Conservation (phyloP, 352 stramenopile species). For the Pythium scleroteichum region DNA sequence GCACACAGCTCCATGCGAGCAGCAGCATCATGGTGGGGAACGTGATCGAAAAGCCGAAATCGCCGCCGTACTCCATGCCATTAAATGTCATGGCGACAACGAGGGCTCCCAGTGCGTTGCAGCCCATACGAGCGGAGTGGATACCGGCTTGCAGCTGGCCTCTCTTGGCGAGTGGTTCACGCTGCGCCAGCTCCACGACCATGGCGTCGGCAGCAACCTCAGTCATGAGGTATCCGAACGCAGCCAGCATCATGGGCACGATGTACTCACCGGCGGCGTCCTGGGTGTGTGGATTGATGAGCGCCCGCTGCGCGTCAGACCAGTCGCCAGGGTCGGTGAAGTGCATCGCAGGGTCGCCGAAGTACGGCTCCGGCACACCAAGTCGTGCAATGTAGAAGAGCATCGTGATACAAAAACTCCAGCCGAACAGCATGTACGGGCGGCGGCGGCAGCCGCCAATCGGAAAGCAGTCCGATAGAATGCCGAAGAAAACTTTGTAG, state of each 20-base stretch:
- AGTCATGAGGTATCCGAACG: constrained; percentile 61
- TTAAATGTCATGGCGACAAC: constrained; percentile 41
- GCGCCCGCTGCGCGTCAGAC: constrained; percentile 3
- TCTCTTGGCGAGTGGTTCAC: constrained; percentile 46
- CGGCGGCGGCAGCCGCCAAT: constrained; percentile 30
- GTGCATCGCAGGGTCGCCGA: constrained; percentile 15
- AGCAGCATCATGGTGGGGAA: constrained; percentile 24
- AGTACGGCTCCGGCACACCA: constrained; percentile 25
- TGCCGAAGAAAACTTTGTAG: constrained; percentile 23
- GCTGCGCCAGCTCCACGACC: constrained; percentile 59
- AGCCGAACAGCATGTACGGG: constrained; percentile 29
- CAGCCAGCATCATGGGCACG: constrained; percentile 71
- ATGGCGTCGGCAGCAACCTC: constrained; percentile 65
- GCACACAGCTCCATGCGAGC: constrained; percentile 18
- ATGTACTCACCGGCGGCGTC: constrained; percentile 46
- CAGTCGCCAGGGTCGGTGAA: constrained; percentile 11
- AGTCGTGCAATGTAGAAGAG: constrained; percentile 24
- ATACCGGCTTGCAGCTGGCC: constrained; percentile 60
- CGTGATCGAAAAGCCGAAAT: constrained; percentile 29
- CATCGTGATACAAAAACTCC: constrained; percentile 19
- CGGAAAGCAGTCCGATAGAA: constrained; percentile 24
- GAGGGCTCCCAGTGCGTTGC: constrained; percentile 44
- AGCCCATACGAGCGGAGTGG: constrained; percentile 52
- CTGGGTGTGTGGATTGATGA: constrained; percentile 25
- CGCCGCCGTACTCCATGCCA: constrained; percentile 28